A percentile compares a stretch with the other conserved stretches of the same genome.
These are phyloP conservation scores for Nakaseomyces kungkrabaensis DNA, from an alignment of 1,139 yeast genomes.

Conservation along the genomic window DNA sequence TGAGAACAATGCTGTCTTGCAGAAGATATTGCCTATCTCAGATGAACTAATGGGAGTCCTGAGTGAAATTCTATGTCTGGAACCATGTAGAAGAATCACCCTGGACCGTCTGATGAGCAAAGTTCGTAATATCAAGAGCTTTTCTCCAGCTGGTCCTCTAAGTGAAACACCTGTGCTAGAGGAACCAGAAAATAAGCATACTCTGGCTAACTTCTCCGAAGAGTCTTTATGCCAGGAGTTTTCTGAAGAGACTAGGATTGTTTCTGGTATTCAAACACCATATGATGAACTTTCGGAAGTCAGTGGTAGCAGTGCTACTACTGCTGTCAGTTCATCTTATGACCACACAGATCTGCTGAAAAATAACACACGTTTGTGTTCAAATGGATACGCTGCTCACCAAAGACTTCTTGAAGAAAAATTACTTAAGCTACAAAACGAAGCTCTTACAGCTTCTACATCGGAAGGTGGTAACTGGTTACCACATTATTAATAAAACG, in stretches of 20 bases:
- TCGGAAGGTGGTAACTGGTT: constrained; percentile 3
- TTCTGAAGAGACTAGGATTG: constrained; percentile 1
- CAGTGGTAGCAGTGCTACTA: constrained; percentile 1
- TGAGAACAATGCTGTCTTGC: constrained; percentile 43
- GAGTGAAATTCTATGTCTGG: constrained; percentile 43
- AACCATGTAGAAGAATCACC: constrained; percentile 55
- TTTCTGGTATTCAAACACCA: constrained; percentile 1
- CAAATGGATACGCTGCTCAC: background rate
- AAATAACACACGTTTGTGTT: background rate
- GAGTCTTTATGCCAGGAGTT: background rate
- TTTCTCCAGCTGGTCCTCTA: constrained; percentile 34
- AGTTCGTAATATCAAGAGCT: constrained; percentile 31
- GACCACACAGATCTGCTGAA: background rate
- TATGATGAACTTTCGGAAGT: background rate
- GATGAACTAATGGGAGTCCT: constrained; percentile 49
- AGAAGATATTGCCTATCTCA: constrained; percentile 37
- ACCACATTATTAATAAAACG: background rate
- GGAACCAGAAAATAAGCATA: background rate
- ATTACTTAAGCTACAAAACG: constrained; percentile 1
- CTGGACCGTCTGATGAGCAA: constrained; percentile 37
- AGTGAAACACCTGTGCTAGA: constrained; percentile 15
- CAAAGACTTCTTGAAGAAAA: constrained; percentile 1
- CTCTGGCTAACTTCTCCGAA: background rate
- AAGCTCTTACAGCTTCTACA: background rate
- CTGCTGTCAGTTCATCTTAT: constrained; percentile 1